Percentiles rank a stretch among this genome's conserved stretches.
Evolutionary conservation across 495 filamentous ascomycete species (phyloP).

Genomic region (Xylaria bambusicola): DNA sequence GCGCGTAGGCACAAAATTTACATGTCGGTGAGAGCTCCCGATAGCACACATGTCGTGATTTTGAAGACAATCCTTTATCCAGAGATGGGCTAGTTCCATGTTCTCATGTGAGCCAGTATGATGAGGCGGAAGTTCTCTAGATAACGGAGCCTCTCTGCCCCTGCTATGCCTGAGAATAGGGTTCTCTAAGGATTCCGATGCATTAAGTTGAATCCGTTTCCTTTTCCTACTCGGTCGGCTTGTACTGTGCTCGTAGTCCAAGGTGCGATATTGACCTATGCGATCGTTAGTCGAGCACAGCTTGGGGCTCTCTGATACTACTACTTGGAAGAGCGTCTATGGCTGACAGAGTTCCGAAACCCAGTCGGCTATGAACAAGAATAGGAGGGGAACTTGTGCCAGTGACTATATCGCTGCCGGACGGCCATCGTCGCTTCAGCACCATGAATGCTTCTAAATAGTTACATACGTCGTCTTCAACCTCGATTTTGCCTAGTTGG

Average conservation of each 20-base stretch:
- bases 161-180: neutral
- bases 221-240: neutral
- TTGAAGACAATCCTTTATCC: slow-evolving; percentile 18
- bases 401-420: neutral
- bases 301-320: neutral
- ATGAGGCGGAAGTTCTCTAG: neutral
- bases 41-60: slow-evolving; percentile 14
- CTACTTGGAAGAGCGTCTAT: slow-evolving; percentile 15
- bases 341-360: slow-evolving; percentile 2
- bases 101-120: slow-evolving; percentile 12
- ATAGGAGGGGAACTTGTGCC: neutral
- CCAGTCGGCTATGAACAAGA: neutral
- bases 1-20: neutral
- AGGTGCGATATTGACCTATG: neutral
- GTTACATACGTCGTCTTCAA: slow-evolving; percentile 13
- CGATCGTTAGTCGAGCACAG: neutral
- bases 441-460: slow-evolving; percentile 20
- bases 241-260: neutral
- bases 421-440: slow-evolving; percentile 8
- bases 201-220: slow-evolving; percentile 2
- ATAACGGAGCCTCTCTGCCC: neutral
- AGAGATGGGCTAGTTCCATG: slow-evolving; percentile 16
- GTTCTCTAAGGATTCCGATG: neutral
- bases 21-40: neutral
- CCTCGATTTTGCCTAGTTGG: slow-evolving; percentile 14